Conservation (phyloP, 148 eudicot species). For the Chenopodium quinoa region DNA sequence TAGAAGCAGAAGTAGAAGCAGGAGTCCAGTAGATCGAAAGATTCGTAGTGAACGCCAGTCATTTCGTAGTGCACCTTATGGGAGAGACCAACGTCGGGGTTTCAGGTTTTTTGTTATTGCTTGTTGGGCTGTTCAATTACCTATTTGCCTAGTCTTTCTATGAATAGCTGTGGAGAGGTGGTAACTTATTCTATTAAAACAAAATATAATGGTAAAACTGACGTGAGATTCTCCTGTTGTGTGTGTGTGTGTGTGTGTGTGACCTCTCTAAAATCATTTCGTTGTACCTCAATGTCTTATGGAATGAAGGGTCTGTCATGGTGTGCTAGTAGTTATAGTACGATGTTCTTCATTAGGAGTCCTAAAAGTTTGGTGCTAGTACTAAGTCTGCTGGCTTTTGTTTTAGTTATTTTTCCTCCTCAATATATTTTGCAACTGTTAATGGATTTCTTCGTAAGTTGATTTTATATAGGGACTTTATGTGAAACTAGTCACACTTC, state of each 20-base stretch:
- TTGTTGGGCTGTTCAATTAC: conserved; percentile 6
- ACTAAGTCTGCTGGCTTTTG: not conserved
- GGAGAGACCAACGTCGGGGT: conserved; percentile 68
- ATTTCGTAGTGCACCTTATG: conserved; percentile 73
- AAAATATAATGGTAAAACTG: not conserved
- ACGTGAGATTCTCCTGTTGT: not conserved
- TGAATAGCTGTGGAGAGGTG: not conserved
- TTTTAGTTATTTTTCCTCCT: not conserved
- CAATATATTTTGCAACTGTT: not conserved
- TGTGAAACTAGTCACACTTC: not conserved
- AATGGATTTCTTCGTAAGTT: not conserved
- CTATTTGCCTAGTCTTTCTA: conserved; percentile 1
- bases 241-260: not conserved
- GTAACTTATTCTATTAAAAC: not conserved
- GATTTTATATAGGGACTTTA: not conserved
- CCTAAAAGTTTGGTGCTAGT: not conserved
- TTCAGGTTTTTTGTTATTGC: conserved; percentile 63
- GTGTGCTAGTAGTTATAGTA: not conserved
- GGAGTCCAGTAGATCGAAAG: conserved; percentile 71
- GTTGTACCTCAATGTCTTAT: not conserved
- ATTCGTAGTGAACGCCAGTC: conserved; percentile 58
- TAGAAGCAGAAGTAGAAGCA: conserved; percentile 42
- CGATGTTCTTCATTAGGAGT: not conserved
- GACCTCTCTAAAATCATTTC: not conserved
- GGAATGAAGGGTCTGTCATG: not conserved